Evolutionary conservation across 805 yeast genomes (phyloP), one percentile per base, ranked within the genome.

Genomic region (Nakazawaea ernobii): DNA sequence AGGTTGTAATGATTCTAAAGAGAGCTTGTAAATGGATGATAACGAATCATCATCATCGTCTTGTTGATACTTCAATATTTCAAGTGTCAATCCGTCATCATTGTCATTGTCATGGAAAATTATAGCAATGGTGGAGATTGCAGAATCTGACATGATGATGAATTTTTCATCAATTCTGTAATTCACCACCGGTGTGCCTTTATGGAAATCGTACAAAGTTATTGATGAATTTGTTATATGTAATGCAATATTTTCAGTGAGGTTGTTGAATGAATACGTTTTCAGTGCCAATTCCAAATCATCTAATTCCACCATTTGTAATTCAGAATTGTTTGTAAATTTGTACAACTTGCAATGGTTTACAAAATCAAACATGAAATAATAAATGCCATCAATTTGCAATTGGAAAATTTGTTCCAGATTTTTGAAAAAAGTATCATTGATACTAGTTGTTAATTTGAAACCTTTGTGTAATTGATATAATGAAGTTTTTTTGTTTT

Each of bases 391-490:
- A 7, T 7, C 29, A 11, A 10, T 10, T 7, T 28, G n/a, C 7
- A 39, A 6, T 7, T 20, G 6, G 26, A 27, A 43, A 13, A 48
- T 32, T 36, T 26, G 33, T 6, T 43, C 33, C 20, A 33, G 24
- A 15, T 32, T 13, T 32, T 42, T 47, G 36, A 47, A 47, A 13
- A 43, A 38, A 10, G 33, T 5, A 29, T 43, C 46, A 10, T 42
- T 37, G 15, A 43, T 20, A 35, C 9, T 9, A 7, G 45, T 40
- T 10, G 20, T 8, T 32, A 43, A 9, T 29, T 35, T 38, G 8
- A 4, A 43, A n/a, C 47, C 43, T 33, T 28, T 33, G 20, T 39
- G 35, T 13, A 43, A 13, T 20, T 48, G 44, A 17, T 29, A 42
- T 10, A 48, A 32, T 9, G 47, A 38, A 8, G 47, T 28, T 13